A percentile compares a stretch with the other conserved stretches of the same genome.
phyloP scores from a whole-genome alignment of 768 basidiomycete genomes.

The Rubroboletus satanas region DNA sequence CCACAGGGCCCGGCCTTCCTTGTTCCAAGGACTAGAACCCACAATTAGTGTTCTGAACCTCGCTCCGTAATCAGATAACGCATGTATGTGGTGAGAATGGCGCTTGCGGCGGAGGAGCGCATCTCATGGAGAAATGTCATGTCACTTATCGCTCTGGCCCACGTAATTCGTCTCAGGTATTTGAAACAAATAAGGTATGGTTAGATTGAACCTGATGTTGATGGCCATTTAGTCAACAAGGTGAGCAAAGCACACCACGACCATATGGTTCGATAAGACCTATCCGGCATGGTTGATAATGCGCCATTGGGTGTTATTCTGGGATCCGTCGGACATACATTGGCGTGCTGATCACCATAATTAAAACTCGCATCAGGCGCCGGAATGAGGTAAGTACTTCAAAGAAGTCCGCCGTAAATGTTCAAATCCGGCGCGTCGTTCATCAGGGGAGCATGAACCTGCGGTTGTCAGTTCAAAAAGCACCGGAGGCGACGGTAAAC shows the following conservation, averaged over 20 bases:
- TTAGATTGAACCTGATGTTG: neutral
- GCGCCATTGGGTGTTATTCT: neutral
- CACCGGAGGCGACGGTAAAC: neutral
- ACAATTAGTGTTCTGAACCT: neutral
- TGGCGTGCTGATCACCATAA: constrained; percentile 7
- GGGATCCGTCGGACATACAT: neutral
- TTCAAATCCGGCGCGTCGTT: neutral
- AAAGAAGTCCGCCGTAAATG: neutral
- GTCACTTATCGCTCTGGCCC: neutral
- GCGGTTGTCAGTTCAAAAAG: neutral
- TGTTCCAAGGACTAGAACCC: neutral
- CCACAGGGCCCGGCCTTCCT: neutral
- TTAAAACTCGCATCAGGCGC: neutral
- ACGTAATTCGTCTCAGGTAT: constrained; percentile 1
- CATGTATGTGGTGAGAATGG: neutral
- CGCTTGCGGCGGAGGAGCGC: neutral
- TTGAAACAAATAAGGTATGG: constrained; percentile 8
- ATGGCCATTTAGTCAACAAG: constrained; percentile 1
- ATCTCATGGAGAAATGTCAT: constrained; percentile 4
- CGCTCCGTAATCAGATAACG: neutral
- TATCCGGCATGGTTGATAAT: constrained; percentile 1
- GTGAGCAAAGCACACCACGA: neutral
- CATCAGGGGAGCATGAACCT: neutral
- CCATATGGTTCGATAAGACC: constrained; percentile 8
- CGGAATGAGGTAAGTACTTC: constrained; percentile 8